These are phyloP conservation scores for Zopfochytrium polystomum DNA, from an alignment of 371 early-diverging fungal species.

Conservation along the genomic window DNA sequence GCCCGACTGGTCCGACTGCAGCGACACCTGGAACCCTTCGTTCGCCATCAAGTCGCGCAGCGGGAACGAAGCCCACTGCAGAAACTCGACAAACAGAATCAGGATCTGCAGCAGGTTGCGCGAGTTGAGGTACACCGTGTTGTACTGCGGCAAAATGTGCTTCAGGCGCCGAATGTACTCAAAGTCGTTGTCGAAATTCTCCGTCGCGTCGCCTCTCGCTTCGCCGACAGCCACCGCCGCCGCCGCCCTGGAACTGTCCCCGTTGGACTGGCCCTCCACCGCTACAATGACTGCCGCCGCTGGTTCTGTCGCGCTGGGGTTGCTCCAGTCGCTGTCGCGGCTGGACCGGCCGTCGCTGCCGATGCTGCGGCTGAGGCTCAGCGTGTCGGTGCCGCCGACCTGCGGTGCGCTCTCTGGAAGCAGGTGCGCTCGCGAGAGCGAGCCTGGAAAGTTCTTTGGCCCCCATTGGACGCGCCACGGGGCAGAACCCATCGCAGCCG, in stretches of 20 bases:
- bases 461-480: too few relatives aligned
- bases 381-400: neutral
- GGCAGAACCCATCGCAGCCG: neutral
- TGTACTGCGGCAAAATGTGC: constrained; percentile 37
- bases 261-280: neutral
- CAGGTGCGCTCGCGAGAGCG: neutral
- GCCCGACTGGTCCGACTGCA: constrained; percentile 10
- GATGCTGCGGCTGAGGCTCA: too few relatives aligned
- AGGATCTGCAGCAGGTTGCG: constrained; percentile 25
- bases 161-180: constrained; percentile 33
- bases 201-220: neutral
- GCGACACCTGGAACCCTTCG: constrained; percentile 25
- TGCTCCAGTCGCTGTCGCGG: too few relatives aligned
- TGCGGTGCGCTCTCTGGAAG: neutral
- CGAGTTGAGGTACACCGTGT: constrained; percentile 12
- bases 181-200: constrained; percentile 26
- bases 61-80: constrained; percentile 34
- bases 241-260: neutral
- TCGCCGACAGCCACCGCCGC: neutral
- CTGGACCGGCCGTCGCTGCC: too few relatives aligned
- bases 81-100: constrained; percentile 26
- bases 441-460: neutral
- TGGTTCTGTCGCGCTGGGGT: neutral
- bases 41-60: constrained; percentile 34
- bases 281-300: neutral